phyloP scores from a whole-genome alignment of 768 basidiomycete species.

The Tephrocybe rancida region DNA sequence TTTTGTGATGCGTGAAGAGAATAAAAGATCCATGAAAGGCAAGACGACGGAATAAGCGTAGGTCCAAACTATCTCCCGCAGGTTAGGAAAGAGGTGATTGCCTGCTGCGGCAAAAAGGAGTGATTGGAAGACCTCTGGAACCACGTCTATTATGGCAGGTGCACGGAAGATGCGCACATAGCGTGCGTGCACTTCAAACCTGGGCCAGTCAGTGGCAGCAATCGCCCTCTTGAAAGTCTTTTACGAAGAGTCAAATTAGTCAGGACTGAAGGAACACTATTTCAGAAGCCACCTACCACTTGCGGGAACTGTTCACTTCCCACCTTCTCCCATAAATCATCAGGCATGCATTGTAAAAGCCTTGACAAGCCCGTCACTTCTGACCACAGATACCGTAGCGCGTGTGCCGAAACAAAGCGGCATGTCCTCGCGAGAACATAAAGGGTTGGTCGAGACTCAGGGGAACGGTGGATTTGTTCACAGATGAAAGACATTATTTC shows the following conservation, averaged over 20 bases:
- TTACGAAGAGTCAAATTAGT: neutral
- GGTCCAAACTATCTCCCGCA: neutral
- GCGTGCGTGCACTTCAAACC: neutral
- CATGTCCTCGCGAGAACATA: neutral
- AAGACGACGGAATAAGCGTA: neutral
- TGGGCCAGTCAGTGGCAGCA: neutral
- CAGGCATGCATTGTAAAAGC: slow-evolving; percentile 4
- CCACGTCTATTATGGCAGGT: neutral
- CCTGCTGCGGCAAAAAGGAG: neutral
- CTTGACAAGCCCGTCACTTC: neutral
- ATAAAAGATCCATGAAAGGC: neutral
- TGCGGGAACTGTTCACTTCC: neutral
- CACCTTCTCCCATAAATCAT: neutral
- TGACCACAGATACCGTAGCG: neutral
- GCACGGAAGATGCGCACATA: neutral
- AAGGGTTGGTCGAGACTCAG: neutral
- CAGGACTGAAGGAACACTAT: neutral
- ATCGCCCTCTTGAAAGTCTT: neutral
- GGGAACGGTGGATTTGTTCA: neutral
- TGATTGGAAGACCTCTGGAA: neutral
- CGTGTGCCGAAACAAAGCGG: neutral
- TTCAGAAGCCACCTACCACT: neutral
- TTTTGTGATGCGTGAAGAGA: neutral
- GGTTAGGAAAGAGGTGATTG: neutral
- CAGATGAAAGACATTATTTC: neutral